Conservation (phyloP, 2,329 filamentous ascomycete genomes). For the Cladosporium velox region DNA sequence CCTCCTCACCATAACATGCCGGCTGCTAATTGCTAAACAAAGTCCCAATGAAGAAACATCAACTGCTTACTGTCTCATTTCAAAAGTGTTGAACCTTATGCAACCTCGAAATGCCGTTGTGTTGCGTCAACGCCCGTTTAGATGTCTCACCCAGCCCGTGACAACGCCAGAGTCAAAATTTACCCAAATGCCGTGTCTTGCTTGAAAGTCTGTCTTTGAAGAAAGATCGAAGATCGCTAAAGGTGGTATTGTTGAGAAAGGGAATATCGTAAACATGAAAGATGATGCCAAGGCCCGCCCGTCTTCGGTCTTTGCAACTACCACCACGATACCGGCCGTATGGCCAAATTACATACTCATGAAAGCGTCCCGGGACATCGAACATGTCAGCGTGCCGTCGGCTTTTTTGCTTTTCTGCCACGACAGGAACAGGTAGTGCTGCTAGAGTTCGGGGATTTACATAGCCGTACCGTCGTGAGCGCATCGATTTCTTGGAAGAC, state of each 20-base stretch:
- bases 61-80: background rate
- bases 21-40: background rate
- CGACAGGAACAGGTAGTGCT: background rate
- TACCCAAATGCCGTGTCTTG: slow-evolving; percentile 7
- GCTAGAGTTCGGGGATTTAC: background rate
- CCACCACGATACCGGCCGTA: no score
- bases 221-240: slow-evolving; percentile 14
- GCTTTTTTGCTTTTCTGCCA: background rate
- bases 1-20: background rate
- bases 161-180: slow-evolving; percentile 10
- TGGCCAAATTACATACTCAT: background rate
- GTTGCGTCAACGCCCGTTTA: background rate
- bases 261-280: background rate
- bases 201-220: slow-evolving; percentile 6
- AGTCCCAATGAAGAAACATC: background rate
- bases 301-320: background rate
- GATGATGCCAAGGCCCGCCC: background rate
- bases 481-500: background rate
- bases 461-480: slow-evolving; percentile 13
- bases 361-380: background rate
- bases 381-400: background rate
- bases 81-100: slow-evolving; percentile 11
- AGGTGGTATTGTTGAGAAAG: background rate
- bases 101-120: background rate
- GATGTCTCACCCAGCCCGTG: slow-evolving; percentile 11